Evolutionary conservation across 2,329 filamentous ascomycete species (phyloP).

Genomic region (Alternaria ventricosa): DNA sequence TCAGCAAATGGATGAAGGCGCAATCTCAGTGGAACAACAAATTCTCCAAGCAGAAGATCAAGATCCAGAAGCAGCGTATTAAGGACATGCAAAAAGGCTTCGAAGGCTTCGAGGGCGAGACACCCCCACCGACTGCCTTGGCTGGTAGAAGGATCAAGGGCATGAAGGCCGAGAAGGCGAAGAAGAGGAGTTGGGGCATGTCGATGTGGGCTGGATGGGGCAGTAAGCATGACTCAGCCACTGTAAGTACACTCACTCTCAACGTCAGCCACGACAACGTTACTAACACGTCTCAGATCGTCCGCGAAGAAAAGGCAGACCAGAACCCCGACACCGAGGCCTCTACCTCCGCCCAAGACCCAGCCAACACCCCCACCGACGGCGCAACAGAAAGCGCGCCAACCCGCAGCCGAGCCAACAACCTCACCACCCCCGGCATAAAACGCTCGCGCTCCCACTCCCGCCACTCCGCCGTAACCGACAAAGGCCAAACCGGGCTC

Average conservation of each 20-base stretch:
- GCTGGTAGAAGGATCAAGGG: constrained; percentile 69
- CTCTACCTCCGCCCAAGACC: constrained; percentile 37
- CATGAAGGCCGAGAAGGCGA: constrained; percentile 58
- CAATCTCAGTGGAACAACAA: constrained; percentile 75
- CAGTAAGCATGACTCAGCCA: constrained; percentile 83
- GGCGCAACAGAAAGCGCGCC: constrained; percentile 38
- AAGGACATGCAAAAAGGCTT: constrained; percentile 77
- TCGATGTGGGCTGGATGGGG: constrained; percentile 88
- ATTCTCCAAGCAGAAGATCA: constrained; percentile 72
- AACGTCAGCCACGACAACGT: not conserved
- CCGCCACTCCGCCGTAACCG: constrained; percentile 40
- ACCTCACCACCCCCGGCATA: constrained; percentile 2
- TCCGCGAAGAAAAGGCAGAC: constrained; percentile 43
- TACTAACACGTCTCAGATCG: constrained; percentile 34
- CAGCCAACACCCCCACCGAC: constrained; percentile 32
- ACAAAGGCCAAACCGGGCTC: constrained; percentile 37
- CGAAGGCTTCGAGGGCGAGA: constrained; percentile 72
- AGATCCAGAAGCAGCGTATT: constrained; percentile 74
- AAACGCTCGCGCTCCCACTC: constrained; percentile 37
- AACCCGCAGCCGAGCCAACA: constrained; percentile 12
- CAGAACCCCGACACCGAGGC: constrained; percentile 21
- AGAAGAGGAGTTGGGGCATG: constrained; percentile 75
- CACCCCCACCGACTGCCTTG: constrained; percentile 82
- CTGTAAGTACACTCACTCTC: constrained; percentile 55
- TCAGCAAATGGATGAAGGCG: constrained; percentile 82